Evolutionary conservation across 495 filamentous ascomycete genomes (phyloP), one percentile per base, ranked within the genome.

Genomic region (Pseudomonodictys pantanalensis): DNA sequence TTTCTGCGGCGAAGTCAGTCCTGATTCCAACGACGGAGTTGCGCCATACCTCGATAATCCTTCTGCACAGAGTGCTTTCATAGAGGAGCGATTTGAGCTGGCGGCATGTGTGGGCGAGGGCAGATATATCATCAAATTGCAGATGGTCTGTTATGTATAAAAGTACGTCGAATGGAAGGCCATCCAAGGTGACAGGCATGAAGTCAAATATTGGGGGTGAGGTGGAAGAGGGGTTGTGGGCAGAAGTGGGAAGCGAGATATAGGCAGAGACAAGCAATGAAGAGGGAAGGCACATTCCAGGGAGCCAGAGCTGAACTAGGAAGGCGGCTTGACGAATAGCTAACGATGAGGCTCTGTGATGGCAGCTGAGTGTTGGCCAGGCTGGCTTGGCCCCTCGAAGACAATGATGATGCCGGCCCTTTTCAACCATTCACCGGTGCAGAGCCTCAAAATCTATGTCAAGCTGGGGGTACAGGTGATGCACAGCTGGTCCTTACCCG

Each of bases 51-150:
- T 83, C 75, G 26, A 89, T 76, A 1, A 81, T 73, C 43, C 75
- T 75, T 33, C 78, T 80, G 32, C 85, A 83, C 43, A 90, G 83
- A 8, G 77, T 78, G n/a, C 83, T 78, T 53, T 86, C 85, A 10
- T 76, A 65, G 48, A 85, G 67, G 11, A 86, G 67, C 47, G 69
- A 77, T 53, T 77, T 72, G 17, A 91, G 75, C 15, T 76, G 70
- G 9, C 72, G 76, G 65, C 82, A 83, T 35, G 79, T 77, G 41
- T 77, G 65, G 26, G 75, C 77, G 25, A 84, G 66, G 58, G 74
- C 68, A 20, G 78, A 70, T 28, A 79, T 58, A 60, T 86, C 80
- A 57, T 78, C 72, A 25, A 84, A 71, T 39, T 76, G 68, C 39
- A 86, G 71, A 59, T 43, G 65, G 9, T 53, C 63, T 22, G 66